Evolutionary conservation across 768 basidiomycete genomes (phyloP), one percentile per base, ranked within the genome.

Genomic region (Boletellus ananas): DNA sequence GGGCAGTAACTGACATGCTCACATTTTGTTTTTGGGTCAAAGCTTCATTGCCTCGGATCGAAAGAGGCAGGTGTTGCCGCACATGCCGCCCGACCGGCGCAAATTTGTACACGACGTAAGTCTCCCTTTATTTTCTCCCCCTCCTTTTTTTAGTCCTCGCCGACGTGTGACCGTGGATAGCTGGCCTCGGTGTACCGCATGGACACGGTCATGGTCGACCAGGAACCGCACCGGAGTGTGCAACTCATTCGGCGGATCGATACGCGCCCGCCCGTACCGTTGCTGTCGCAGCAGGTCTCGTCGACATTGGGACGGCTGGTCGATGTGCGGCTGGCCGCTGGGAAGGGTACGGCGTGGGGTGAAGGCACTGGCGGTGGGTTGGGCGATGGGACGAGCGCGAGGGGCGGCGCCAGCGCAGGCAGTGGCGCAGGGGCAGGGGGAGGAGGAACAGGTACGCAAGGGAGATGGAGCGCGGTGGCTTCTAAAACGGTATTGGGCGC

Each of bases 191-290:
- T 85, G 5, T 98, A 95, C 63, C 77, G 90, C 17, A 81, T 97
- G 64, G 87, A 90, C 52, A 83, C 86, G 0, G 81, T 88, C 58
- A 82, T 93, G 74, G 81, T 99, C 17, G 95, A 97, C 64, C 87
- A 88, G 59, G 95, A 96, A 58, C 95, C 95, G 0, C 79, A 88
- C 61, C 75, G 90, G 42, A 86, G 90, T 56, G 87, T 95, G 2
- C 87, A 91, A 62, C 79, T 96, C 42, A 72, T 90, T 43, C 78
- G 90, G 31, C 79, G 91, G 13, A 69, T 94, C 41, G 94, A 96
- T 64, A 86, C 92, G 0, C 81, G 90, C 20, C 70, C 90, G 6
- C 93, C 94, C 0, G 64, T 58, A 1, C 89, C 90, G 1, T 70
- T 85, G 4, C 75, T 97, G 6, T 91, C 90, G 1, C 60, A 66